Conservation (phyloP, 2,329 filamentous ascomycete species). For the Pseudogymnoascus sp. region DNA sequence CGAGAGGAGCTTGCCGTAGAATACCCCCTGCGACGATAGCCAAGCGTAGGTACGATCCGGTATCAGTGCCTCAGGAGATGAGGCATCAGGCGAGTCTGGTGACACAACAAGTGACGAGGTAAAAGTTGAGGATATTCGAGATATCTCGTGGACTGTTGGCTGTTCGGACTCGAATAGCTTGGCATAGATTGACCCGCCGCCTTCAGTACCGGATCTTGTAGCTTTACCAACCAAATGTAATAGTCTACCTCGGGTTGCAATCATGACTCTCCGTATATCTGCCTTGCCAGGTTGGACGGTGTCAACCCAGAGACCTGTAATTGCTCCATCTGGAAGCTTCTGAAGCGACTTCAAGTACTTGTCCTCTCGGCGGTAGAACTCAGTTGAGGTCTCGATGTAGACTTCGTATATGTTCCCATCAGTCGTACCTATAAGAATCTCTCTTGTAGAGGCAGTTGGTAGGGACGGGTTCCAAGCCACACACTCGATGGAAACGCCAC, state of each 20-base stretch:
- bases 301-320: slow-evolving; percentile 83
- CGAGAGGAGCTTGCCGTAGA: slow-evolving; percentile 70
- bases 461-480: slow-evolving; percentile 91
- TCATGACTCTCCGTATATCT: slow-evolving; percentile 68
- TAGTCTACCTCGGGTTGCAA: slow-evolving; percentile 69
- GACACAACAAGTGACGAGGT: slow-evolving; percentile 66
- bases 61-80: slow-evolving; percentile 45
- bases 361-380: slow-evolving; percentile 93
- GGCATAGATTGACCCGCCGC: slow-evolving; percentile 76
- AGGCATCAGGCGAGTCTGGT: slow-evolving; percentile 56
- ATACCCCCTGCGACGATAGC: slow-evolving; percentile 79
- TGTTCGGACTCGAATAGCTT: slow-evolving; percentile 82
- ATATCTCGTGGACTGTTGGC: slow-evolving; percentile 65
- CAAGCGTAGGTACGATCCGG: slow-evolving; percentile 77
- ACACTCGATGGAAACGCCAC: slow-evolving; percentile 79
- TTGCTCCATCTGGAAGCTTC: slow-evolving; percentile 70
- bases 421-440: slow-evolving; percentile 85
- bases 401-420: slow-evolving; percentile 94
- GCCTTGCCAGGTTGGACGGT: slow-evolving; percentile 52
- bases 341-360: slow-evolving; percentile 81
- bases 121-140: slow-evolving; percentile 47
- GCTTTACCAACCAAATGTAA: slow-evolving; percentile 75
- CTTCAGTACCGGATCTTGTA: slow-evolving; percentile 64
- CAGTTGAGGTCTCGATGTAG: slow-evolving; percentile 86
- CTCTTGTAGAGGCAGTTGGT: slow-evolving; percentile 86